Evolutionary conservation across 176 grass and related monocot species (phyloP), one percentile per base, ranked within the genome.

Genomic region (Zea mays): DNA sequence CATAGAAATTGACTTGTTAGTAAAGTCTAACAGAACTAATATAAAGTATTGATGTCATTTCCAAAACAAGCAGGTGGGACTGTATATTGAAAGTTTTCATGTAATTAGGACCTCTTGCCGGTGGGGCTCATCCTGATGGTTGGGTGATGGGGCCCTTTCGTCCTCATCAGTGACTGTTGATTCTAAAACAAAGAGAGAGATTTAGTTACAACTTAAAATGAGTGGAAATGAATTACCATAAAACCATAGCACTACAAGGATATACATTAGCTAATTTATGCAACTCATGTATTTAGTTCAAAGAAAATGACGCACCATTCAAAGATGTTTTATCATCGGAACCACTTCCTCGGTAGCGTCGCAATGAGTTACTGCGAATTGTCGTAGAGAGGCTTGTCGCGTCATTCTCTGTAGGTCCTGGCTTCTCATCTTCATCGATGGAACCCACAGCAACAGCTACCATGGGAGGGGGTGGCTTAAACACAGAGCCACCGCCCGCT

Each of bases 361-460:
- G 87, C 41, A 82, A 79, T 20, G 81, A 56, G 55, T 42, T 79
- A 51, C 80, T 62, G 36, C 55, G 79, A 41, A 69, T 45, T 7
- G 42, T 74, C 52, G 45, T 33, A 7, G 74, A 67, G 39, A 82
- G 69, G 57, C 62, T 71, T 10, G 36, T 60, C 47, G 0, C 19
- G 59, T 92, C 96, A 49, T 54, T 86, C 72, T 82, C 89, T 1
- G 42, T 20, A 12, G 81, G 64, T 20, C 47, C 82, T 27, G 49
- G 42, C 20, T 86, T 92, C 62, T 94, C 96, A 44, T 98, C 92
- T 82, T 98, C 96, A 62, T 94, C 96, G 0, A 90, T 61, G 37
- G 89, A 87, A 85, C n/a, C 46, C 8, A 83, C 63, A 5, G 82
- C 67, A 37, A 84, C 82, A 19, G 82, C 60, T 43, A 83, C 77